phyloP scores from a whole-genome alignment of 495 filamentous ascomycete species.

The Aspergillus coremiiformis region DNA sequence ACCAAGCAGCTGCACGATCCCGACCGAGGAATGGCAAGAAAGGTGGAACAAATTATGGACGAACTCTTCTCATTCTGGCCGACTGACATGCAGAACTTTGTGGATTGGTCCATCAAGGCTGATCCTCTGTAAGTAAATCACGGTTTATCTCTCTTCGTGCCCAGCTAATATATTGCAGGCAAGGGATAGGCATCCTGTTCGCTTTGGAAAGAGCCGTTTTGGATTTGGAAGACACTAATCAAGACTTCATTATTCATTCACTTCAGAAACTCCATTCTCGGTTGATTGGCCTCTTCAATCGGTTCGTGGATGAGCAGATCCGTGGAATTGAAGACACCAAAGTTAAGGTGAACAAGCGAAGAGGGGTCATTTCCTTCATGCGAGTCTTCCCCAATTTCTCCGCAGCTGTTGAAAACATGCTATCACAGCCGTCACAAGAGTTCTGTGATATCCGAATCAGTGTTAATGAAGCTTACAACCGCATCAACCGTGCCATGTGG shows the following conservation, averaged over 20 bases:
- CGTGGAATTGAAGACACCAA: constrained; percentile 97
- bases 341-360: constrained; percentile 96
- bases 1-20: constrained; percentile 70
- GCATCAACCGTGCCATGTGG: constrained; percentile 93
- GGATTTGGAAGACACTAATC: constrained; percentile 76
- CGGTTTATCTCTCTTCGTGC: background rate
- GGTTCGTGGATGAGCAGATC: constrained; percentile 90
- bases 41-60: constrained; percentile 77
- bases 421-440: constrained; percentile 46
- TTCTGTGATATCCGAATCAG: constrained; percentile 60
- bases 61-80: constrained; percentile 76
- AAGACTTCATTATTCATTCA: constrained; percentile 77
- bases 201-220: constrained; percentile 69
- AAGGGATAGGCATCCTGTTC: constrained; percentile 81
- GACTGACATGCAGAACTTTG: constrained; percentile 65
- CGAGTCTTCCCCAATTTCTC: constrained; percentile 85
- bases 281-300: constrained; percentile 68
- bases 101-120: constrained; percentile 73
- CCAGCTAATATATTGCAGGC: constrained; percentile 38
- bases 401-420: constrained; percentile 72
- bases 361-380: constrained; percentile 91
- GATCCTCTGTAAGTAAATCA: constrained; percentile 67
- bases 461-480: constrained; percentile 80
- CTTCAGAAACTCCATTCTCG: constrained; percentile 73
- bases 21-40: constrained; percentile 71